Conservation (phyloP, 495 filamentous ascomycete genomes). For the Talaromyces trachyspermus region DNA sequence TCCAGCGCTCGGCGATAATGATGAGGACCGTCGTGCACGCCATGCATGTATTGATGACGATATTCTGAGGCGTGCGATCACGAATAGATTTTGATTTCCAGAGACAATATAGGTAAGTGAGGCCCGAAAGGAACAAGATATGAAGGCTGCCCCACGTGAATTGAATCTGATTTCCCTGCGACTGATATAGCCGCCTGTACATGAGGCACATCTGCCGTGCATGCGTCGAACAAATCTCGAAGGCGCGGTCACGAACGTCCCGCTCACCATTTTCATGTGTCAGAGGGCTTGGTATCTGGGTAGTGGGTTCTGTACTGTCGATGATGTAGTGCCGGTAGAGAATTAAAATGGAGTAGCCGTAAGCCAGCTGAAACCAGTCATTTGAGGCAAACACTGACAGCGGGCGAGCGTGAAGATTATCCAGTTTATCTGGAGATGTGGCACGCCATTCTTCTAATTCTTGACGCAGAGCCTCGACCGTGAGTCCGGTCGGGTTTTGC, state of each 20-base stretch:
- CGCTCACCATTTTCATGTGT: neutral
- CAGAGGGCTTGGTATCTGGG: neutral
- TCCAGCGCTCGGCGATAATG: conserved; percentile 13
- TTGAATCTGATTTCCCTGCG: neutral
- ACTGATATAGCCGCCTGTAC: conserved; percentile 11
- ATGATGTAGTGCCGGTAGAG: conserved; percentile 7
- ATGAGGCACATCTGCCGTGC: conserved; percentile 8
- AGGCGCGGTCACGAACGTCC: neutral
- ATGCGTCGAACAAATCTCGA: conserved; percentile 2
- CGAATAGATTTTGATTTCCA: conserved; percentile 7
- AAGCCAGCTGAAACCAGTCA: conserved; percentile 9
- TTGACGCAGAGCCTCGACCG: conserved; percentile 6
- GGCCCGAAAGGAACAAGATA: conserved; percentile 12
- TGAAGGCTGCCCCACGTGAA: conserved; percentile 13
- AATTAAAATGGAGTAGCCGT: conserved; percentile 5
- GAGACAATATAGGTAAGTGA: conserved; percentile 15
- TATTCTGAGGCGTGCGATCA: neutral
- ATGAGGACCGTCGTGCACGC: conserved; percentile 12
- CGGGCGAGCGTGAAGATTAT: neutral
- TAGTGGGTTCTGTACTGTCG: neutral
- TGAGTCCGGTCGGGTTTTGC: neutral
- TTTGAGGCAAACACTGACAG: conserved; percentile 9
- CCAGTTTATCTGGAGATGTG: neutral
- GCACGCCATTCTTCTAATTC: conserved; percentile 10
- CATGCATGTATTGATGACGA: conserved; percentile 11